Evolutionary conservation across 2,329 filamentous ascomycete species (phyloP), one percentile per base, ranked within the genome.

Genomic region (Penicillium sp.): DNA sequence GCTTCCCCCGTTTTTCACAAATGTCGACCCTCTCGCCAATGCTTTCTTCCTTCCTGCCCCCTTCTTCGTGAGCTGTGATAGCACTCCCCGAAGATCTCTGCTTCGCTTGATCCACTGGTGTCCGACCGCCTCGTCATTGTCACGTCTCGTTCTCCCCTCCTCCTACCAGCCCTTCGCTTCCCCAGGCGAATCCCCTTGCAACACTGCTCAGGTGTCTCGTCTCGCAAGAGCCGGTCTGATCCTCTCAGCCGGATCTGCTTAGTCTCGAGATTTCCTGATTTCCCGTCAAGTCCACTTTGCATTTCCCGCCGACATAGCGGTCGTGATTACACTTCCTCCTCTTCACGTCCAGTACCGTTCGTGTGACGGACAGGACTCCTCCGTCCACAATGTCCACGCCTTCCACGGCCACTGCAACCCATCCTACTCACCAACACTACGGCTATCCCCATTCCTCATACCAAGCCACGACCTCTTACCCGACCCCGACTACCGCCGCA

Each of bases 381-480:
- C 61, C 55, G 59, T 71, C 65, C 71, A 75, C 65, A 76, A 93
- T 94, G 90, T 93, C 90, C 82, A 92, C 90, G 69, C 90, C 90
- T 68, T 91, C 90, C 63, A 90, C 88, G 72, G 88, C 88, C 71
- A 90, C 88, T 75, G 88, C 88, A 72, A 89, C 88, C 67, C 82
- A 91, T 73, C 87, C 88, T 74, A 86, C 85, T 71, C 87, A 88
- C 76, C 85, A 87, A 77, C 83, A 84, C 71, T 87, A 88, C 80
- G 81, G 78, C 67, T 88, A 88, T 71, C 83, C 86, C 64, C 81
- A 83, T 73, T 82, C 83, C 64, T 80, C 78, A 62, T 86, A 84
- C 72, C 85, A 86, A 70, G 73, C 83, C 49, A 82, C 81, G 62
- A 75, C 80, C 61, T 73, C 80, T 60, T 87, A 82, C 75, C 79